Conservation (phyloP, 2,329 filamentous ascomycete genomes). For the Fusarium sp. region DNA sequence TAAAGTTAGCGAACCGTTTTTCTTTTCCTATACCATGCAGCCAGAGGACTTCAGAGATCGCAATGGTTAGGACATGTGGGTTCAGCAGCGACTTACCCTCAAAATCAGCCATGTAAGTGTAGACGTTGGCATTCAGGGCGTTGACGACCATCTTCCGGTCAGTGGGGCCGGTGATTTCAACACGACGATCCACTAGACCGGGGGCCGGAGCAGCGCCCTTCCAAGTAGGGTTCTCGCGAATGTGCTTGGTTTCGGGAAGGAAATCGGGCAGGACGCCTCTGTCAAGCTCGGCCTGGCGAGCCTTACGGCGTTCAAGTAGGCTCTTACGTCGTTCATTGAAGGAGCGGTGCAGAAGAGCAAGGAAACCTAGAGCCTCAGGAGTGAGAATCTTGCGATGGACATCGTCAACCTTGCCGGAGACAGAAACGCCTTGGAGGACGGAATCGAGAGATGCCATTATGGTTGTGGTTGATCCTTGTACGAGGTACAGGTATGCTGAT, state of each 20-base stretch:
- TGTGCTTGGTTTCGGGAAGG: conserved; percentile 93
- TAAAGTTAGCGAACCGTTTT: conserved; percentile 17
- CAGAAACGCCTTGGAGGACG: conserved; percentile 87
- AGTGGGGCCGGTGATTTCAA: conserved; percentile 97
- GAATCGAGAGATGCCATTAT: conserved; percentile 76
- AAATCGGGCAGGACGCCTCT: conserved; percentile 91
- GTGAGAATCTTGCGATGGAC: conserved; percentile 90
- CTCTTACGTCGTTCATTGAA: conserved; percentile 92
- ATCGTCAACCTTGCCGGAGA: conserved; percentile 83
- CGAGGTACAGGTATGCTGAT: conserved; percentile 9
- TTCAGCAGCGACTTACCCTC: conserved; percentile 73
- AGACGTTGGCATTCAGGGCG: conserved; percentile 93
- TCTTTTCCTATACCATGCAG: background rate
- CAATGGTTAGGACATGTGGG: background rate
- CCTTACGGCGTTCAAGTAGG: conserved; percentile 85
- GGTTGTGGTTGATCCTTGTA: conserved; percentile 12
- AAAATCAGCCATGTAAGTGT: conserved; percentile 99
- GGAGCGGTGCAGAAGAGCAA: conserved; percentile 92
- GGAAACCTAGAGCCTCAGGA: conserved; percentile 89
- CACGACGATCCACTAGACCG: conserved; percentile 89
- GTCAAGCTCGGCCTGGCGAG: conserved; percentile 93
- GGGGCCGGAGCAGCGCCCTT: conserved; percentile 91
- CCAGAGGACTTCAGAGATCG: background rate
- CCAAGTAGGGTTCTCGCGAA: conserved; percentile 95
- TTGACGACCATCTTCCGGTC: conserved; percentile 99